A percentile compares a stretch with the other conserved stretches of the same genome.
These are phyloP conservation scores for Fusarium nelsonii DNA, from an alignment of 2,329 filamentous ascomycete species.

Conservation along the genomic window DNA sequence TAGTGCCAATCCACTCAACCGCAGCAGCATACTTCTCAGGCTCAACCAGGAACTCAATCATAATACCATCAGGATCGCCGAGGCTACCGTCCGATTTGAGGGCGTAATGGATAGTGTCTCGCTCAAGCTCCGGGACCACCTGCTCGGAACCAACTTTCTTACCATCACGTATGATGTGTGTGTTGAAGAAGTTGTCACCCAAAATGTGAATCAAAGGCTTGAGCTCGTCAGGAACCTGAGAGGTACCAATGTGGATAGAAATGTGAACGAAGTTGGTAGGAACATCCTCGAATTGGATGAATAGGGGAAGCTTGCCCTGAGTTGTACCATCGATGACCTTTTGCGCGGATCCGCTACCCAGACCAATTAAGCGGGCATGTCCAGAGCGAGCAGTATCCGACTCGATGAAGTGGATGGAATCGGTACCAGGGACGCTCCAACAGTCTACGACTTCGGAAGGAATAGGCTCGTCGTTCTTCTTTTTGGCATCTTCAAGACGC, in stretches of 20 bases:
- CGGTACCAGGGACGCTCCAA: constrained; percentile 85
- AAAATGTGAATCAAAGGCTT: constrained; percentile 89
- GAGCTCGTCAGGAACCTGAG: constrained; percentile 80
- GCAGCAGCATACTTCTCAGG: constrained; percentile 86
- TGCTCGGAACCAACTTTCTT: constrained; percentile 88
- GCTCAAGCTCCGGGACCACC: constrained; percentile 90
- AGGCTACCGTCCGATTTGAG: constrained; percentile 77
- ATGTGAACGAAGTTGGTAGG: constrained; percentile 93
- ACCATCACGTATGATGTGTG: constrained; percentile 82
- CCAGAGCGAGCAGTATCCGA: constrained; percentile 88
- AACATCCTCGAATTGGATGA: constrained; percentile 97
- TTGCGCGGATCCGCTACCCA: constrained; percentile 77
- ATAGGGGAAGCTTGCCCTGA: constrained; percentile 75
- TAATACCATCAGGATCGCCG: constrained; percentile 84
- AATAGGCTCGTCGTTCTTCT: constrained; percentile 88
- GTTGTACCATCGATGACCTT: constrained; percentile 78
- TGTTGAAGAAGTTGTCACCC: constrained; percentile 93
- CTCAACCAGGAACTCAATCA: constrained; percentile 87
- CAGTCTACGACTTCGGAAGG: constrained; percentile 83
- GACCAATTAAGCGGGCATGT: constrained; percentile 77
- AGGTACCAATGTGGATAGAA: constrained; percentile 82
- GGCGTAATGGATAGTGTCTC: constrained; percentile 87
- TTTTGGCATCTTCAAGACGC: constrained; percentile 84
- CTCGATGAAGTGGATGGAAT: constrained; percentile 95
- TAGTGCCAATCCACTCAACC: constrained; percentile 84